These are phyloP conservation scores for Nepenthes gracilis DNA, from an alignment of 148 eudicot genomes.

Conservation along the genomic window DNA sequence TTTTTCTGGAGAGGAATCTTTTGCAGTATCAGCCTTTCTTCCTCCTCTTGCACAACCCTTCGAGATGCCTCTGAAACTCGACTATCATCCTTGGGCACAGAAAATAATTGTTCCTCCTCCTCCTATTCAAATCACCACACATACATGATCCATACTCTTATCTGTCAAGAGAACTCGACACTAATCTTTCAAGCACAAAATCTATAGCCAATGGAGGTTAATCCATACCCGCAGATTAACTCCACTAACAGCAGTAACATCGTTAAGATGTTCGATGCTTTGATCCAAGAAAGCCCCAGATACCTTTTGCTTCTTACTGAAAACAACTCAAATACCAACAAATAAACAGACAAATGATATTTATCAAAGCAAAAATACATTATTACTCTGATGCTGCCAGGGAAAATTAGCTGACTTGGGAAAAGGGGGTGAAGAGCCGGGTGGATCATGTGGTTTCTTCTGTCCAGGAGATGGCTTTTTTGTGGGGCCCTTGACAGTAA, in stretches of 20 bases:
- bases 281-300: slow-evolving; percentile 58
- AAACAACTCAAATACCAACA: slow-evolving; percentile 4
- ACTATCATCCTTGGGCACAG: slow-evolving; percentile 72
- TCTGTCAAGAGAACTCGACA: no score
- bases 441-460: slow-evolving; percentile 74
- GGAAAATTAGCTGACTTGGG: slow-evolving; percentile 38
- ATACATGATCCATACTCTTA: neutral
- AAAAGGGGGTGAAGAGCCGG: slow-evolving; percentile 51
- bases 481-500: slow-evolving; percentile 36
- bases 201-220: neutral
- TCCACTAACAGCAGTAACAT: slow-evolving; percentile 98
- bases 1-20: slow-evolving; percentile 78
- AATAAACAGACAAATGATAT: neutral
- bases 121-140: slow-evolving; percentile 29
- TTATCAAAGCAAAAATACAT: neutral
- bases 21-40: slow-evolving; percentile 71
- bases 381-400: neutral
- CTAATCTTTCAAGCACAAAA: neutral
- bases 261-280: slow-evolving; percentile 96
- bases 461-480: slow-evolving; percentile 54
- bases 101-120: slow-evolving; percentile 92
- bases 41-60: slow-evolving; percentile 92
- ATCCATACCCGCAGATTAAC: slow-evolving; percentile 76
- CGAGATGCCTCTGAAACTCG: slow-evolving; percentile 91
- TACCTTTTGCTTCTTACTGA: slow-evolving; percentile 91